Evolutionary conservation across 2,329 filamentous ascomycete species (phyloP), one percentile per base, ranked within the genome.

Genomic region (Alternaria solani): DNA sequence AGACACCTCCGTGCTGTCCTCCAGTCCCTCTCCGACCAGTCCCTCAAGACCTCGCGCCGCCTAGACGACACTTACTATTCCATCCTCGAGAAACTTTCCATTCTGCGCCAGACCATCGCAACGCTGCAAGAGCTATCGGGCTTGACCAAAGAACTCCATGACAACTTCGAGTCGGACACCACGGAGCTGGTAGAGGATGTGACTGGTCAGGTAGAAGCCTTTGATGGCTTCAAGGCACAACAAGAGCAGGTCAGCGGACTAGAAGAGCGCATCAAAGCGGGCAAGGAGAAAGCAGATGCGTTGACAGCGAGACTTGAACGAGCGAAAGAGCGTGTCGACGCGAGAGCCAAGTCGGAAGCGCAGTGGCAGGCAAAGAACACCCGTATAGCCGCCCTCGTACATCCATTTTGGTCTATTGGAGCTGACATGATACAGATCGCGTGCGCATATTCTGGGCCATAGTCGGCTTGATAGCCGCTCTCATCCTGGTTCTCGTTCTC

Each of bases 61-160:
- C 85, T 94, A 42, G 91, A 94, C 74, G 87, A 90, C 59, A 89
- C 89, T 3, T 94, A 93, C 79, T 91, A 91, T 65, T 86, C 87
- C 0, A 85, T 93, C 9, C 82, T 93, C 30, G 88, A 92, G 73
- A 91, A 90, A 71, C 83, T 91, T 49, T 85, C 84, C 51, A 77
- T 83, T 1, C 81, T 94, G 38, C 88, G 89, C 55, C 85, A 82
- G 66, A 92, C 88, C 1, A 85, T 93, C 39, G 76, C 82, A 6
- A 85, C 85, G 2, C 81, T 94, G 28, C 88, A 88, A 70, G 87
- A 90, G 66, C 83, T 94, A n/a, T 87, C 89, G 0, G 81, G 81
- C 30, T 81, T 86, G 68, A 88, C 89, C 6, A 84, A 83, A 55
- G 82, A 86, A 52, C 81, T 90, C 8, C 85, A 86, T 61, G 78